Evolutionary conservation across 2,329 filamentous ascomycete genomes (phyloP).

Genomic region (Talaromyces sp.): DNA sequence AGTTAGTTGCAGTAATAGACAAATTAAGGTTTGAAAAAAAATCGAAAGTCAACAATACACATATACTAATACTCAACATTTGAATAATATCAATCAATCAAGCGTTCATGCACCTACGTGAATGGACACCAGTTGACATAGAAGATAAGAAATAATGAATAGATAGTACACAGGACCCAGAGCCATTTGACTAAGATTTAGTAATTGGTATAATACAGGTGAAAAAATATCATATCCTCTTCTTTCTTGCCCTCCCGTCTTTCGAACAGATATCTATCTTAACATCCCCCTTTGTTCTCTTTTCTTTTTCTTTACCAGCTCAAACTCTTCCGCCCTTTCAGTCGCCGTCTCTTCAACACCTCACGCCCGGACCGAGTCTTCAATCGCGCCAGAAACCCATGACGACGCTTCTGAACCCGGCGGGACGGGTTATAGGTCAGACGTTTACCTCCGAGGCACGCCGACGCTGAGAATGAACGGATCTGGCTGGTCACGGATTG

Average conservation of each 20-base stretch:
- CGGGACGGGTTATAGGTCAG: conserved; percentile 57
- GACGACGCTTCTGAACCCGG: conserved; percentile 55
- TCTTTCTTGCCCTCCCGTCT: not conserved
- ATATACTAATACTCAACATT: no score
- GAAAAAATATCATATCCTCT: not conserved
- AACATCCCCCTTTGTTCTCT: not conserved
- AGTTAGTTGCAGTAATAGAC: not conserved
- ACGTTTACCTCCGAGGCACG: conserved; percentile 39
- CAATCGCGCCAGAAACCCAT: conserved; percentile 54
- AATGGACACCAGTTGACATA: no score
- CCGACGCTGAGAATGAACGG: conserved; percentile 40
- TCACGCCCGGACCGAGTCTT: conserved; percentile 49
- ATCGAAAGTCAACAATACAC: no score
- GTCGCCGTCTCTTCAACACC: conserved; percentile 48
- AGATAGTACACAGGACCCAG: not conserved
- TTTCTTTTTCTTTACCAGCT: conserved; percentile 41
- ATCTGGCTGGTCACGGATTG: conserved; percentile 20
- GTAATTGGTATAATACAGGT: not conserved
- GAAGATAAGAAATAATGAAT: no score
- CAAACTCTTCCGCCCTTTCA: conserved; percentile 49
- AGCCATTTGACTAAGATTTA: not conserved
- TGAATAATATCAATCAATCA: no score
- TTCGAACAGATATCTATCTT: not conserved
- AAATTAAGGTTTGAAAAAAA: not conserved
- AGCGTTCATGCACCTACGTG: no score